A percentile compares a stretch with the other conserved stretches of the same genome.
Conservation (phyloP, 768 basidiomycete genomes). For the Suillus hirtellus region DNA sequence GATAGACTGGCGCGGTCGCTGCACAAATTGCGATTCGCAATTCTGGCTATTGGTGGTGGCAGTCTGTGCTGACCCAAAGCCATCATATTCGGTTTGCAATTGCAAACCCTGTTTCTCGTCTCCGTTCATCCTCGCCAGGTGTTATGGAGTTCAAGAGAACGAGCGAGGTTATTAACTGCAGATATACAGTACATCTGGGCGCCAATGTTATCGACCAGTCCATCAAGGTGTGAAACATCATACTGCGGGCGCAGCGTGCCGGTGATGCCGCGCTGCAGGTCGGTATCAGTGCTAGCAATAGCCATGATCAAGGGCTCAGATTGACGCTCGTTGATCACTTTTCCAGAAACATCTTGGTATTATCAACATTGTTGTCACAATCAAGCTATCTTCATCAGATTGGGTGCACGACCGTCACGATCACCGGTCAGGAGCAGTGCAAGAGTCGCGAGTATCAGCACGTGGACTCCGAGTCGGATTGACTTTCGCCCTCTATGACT, state of each 20-base stretch:
- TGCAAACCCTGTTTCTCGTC: neutral
- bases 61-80: neutral
- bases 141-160: neutral
- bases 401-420: neutral
- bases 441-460: neutral
- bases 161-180: neutral
- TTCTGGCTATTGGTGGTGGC: neutral
- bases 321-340: neutral
- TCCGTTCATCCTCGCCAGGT: neutral
- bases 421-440: neutral
- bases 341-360: neutral
- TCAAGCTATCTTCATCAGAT: neutral
- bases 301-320: neutral
- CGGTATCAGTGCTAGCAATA: neutral
- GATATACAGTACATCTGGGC: neutral
- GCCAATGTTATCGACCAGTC: neutral
- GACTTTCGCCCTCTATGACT: no score
- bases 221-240: no score
- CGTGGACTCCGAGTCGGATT: neutral
- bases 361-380: neutral
- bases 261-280: no score
- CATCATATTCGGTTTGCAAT: neutral
- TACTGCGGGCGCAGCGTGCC: neutral
- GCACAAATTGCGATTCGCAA: neutral
- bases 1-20: constrained; percentile 9